Evolutionary conservation across 2,329 filamentous ascomycete species (phyloP), one percentile per base, ranked within the genome.

Genomic region (Colletotrichum sp.): DNA sequence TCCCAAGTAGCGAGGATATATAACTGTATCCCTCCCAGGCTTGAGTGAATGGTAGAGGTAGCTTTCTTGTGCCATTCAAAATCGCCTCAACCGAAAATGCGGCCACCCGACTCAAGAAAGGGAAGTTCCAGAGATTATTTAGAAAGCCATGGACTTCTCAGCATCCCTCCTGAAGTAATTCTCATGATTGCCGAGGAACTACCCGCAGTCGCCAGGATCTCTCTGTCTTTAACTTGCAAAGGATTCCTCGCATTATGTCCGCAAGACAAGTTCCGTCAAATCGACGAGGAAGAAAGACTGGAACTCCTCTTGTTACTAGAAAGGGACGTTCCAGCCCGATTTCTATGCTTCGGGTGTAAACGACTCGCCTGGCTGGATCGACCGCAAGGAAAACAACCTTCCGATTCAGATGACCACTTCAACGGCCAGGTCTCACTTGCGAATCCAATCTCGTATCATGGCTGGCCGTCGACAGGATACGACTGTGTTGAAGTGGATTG

Each of bases 321-420:
- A 43, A 43, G 18, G 16, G 38, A 43, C n/a, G 8, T n/a, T 43
- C 8, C 38, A 6, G 38, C 38, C 18, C 38, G 5, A 43, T 43
- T 43, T n/a, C 5, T 43, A 43, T 43, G 38, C 16, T 43, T 43
- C 16, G 0, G 36, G 5, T 43, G 36, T n/a, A 43, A 43, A 3
- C 0, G 0, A 2, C 36, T 43, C 0, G 36, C 0, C 0, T 43
- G 0, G 36, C 36, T 43, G 16, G 15, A 36, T 15, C 6, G 13
- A 7, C 3, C 15, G 3, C 34, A 8, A 3, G 7, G 15, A 16
- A 36, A 36, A 8, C 15, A 5, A 36, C 15, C 3, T 8, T 8
- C 7, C 34, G 3, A 36, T 16, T 8, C 15, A 36, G 6, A 36
- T 16, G 15, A 0, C 36, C 15, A 4, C 4, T 5, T 38, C 36